Evolutionary conservation across 148 eudicot species (phyloP).

Genomic region (Dysphania ambrosioides): DNA sequence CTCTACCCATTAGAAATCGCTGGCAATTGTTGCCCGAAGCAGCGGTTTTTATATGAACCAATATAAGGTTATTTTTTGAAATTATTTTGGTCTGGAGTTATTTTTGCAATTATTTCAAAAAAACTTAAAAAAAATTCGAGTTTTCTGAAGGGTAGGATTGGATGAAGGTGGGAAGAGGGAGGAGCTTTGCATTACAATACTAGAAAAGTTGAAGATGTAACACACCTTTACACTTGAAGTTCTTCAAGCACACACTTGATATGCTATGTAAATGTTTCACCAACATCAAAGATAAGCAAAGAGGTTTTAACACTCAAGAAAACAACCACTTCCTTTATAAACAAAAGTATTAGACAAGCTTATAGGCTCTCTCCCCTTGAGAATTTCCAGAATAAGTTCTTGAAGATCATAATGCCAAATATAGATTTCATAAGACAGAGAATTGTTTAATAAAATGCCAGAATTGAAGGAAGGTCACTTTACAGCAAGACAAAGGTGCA

Average conservation of each 20-base stretch:
- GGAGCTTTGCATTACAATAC: not conserved
- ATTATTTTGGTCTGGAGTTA: no score
- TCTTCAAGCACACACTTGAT: conserved; percentile 37
- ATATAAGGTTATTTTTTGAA: no score
- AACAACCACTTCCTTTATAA: not conserved
- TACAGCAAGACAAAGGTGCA: conserved; percentile 35
- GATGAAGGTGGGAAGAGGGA: not conserved
- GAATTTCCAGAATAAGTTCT: conserved; percentile 56
- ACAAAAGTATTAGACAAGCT: conserved; percentile 23
- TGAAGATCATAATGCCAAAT: conserved; percentile 23
- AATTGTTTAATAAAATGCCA: not conserved
- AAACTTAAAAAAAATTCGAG: no score
- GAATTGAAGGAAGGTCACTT: conserved; percentile 20
- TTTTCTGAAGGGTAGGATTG: conserved; percentile 1
- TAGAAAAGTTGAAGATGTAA: not conserved
- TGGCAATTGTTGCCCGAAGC: no score
- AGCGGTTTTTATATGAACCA: no score
- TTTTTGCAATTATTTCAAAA: no score
- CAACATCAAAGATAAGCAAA: conserved; percentile 6
- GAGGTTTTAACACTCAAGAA: not conserved
- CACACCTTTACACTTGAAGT: conserved; percentile 36
- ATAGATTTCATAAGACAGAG: not conserved
- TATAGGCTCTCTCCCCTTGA: conserved; percentile 33
- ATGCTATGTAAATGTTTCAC: conserved; percentile 28
- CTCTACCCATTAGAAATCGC: no score